A percentile compares a stretch with the other conserved stretches of the same genome.
phyloP scores from a whole-genome alignment of 2,329 filamentous ascomycete species.

The Alternaria ethzedia region DNA sequence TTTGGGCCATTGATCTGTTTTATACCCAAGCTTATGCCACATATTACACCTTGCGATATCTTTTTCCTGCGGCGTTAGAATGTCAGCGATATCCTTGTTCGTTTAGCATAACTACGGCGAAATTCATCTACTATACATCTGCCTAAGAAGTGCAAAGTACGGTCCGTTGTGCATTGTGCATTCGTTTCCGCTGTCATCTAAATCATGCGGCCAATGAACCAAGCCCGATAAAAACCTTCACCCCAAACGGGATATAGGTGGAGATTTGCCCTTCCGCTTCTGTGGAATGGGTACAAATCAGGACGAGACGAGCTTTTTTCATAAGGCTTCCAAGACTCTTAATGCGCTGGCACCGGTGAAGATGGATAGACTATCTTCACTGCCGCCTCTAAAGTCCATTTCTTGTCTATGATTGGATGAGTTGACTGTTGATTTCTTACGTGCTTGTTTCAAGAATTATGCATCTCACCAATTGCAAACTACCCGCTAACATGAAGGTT shows the following conservation, averaged over 20 bases:
- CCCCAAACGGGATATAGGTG: not conserved
- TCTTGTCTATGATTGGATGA: not conserved
- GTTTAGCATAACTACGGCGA: not conserved
- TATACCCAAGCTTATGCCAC: slow-evolving; percentile 16
- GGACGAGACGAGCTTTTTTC: not conserved
- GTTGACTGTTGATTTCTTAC: not conserved
- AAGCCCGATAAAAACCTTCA: not conserved
- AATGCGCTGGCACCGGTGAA: slow-evolving; percentile 21
- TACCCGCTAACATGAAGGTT: not conserved
- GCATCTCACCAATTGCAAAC: not conserved
- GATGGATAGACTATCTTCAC: not conserved
- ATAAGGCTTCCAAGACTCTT: not conserved
- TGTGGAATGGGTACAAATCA: not conserved
- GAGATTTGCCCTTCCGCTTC: not conserved
- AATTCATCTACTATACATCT: not conserved
- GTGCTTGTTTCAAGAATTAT: not conserved
- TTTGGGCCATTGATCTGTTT: slow-evolving; percentile 6
- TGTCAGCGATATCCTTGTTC: not conserved
- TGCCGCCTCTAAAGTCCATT: not conserved
- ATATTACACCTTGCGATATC: slow-evolving; percentile 2
- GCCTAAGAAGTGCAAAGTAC: not conserved
- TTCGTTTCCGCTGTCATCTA: not conserved
- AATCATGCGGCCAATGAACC: not conserved
- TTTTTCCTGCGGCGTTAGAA: slow-evolving; percentile 4
- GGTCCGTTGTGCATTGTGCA: not conserved